Percentiles rank a stretch among this genome's conserved stretches.
Conservation (phyloP, 768 basidiomycete genomes). For the Cytidiella melzeri region DNA sequence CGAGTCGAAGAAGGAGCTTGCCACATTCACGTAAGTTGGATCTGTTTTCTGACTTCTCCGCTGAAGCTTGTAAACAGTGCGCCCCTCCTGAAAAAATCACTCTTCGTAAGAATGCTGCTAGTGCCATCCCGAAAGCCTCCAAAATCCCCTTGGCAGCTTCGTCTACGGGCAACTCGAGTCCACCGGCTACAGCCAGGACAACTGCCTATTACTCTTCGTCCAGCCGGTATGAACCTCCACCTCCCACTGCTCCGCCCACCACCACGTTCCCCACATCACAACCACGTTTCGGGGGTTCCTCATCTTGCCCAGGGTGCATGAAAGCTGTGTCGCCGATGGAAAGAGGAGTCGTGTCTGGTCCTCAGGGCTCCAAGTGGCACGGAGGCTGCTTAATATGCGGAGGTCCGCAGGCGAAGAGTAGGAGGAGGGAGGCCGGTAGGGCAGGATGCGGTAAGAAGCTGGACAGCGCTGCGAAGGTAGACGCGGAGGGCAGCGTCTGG, state of each 20-base stretch:
- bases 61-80: slow-evolving; percentile 28
- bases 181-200: slow-evolving; percentile 15
- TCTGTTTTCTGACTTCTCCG: background rate
- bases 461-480: slow-evolving; percentile 77
- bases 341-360: slow-evolving; percentile 78
- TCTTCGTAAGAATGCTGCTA: slow-evolving; percentile 22
- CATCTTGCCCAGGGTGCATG: slow-evolving; percentile 70
- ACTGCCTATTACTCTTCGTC: slow-evolving; percentile 26
- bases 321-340: slow-evolving; percentile 79
- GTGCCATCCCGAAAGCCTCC: slow-evolving; percentile 10
- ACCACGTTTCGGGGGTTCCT: slow-evolving; percentile 50
- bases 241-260: slow-evolving; percentile 31
- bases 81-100: slow-evolving; percentile 39
- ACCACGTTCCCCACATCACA: slow-evolving; percentile 29
- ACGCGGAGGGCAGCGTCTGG: slow-evolving; percentile 66
- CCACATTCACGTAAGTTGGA: slow-evolving; percentile 49
- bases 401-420: slow-evolving; percentile 47
- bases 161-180: slow-evolving; percentile 13
- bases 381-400: slow-evolving; percentile 73
- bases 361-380: slow-evolving; percentile 80
- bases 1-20: slow-evolving; percentile 58
- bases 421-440: slow-evolving; percentile 47
- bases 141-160: slow-evolving; percentile 1
- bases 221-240: slow-evolving; percentile 36
- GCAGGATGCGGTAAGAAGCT: slow-evolving; percentile 80